These are phyloP conservation scores for Silene vulgaris DNA, from an alignment of 179 eudicot species.

Conservation along the genomic window DNA sequence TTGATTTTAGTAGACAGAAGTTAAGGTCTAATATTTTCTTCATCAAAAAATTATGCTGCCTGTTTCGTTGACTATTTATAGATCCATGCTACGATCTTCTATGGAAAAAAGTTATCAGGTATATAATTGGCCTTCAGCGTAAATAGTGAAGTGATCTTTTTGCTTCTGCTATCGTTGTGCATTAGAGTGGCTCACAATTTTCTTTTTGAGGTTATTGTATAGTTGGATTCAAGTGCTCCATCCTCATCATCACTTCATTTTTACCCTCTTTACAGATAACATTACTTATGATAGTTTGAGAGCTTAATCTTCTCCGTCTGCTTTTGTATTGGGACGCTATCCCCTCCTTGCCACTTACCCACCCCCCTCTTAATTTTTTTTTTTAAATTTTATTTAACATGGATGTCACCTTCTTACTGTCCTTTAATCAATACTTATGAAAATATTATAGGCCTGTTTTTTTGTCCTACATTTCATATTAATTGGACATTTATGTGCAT, in stretches of 20 bases:
- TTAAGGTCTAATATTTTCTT: neutral
- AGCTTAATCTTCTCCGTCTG: too few species aligned
- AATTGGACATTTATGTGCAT: neutral
- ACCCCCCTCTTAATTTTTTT: too few species aligned
- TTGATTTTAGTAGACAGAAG: constrained; percentile 6
- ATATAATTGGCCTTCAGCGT: neutral
- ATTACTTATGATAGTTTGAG: too few species aligned
- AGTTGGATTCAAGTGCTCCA: neutral
- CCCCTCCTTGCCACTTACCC: too few species aligned
- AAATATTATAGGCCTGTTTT: neutral
- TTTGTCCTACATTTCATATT: neutral
- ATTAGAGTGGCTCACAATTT: neutral
- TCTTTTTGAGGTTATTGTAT: neutral
- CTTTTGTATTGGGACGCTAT: too few species aligned
- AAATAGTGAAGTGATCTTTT: neutral
- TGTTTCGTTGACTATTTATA: neutral
- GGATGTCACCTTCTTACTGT: neutral
- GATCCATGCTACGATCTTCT: neutral
- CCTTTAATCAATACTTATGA: neutral
- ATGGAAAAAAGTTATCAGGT: neutral
- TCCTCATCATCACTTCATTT: neutral
- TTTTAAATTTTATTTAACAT: neutral
- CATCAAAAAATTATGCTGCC: neutral
- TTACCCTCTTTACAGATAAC: neutral
- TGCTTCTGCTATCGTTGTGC: neutral